Conservation (phyloP, 2,329 filamentous ascomycete genomes). For the Fonsecaea pedrosoi region DNA sequence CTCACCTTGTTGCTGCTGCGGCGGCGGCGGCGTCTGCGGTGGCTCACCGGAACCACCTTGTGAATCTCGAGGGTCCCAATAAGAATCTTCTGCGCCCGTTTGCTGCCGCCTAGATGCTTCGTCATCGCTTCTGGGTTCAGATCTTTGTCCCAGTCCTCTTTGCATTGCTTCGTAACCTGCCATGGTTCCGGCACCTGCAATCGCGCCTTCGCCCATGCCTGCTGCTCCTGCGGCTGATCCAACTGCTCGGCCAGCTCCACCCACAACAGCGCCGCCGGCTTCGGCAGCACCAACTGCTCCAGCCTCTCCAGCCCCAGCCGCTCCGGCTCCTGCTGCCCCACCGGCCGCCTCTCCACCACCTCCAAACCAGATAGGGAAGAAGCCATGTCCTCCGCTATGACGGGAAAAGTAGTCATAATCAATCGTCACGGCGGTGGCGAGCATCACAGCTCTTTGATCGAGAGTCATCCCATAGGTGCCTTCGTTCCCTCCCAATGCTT, state of each 20-base stretch:
- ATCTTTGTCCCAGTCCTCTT: slow-evolving; percentile 52
- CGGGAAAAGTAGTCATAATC: slow-evolving; percentile 73
- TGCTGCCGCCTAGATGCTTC: slow-evolving; percentile 17
- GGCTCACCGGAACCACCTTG: slow-evolving; percentile 36
- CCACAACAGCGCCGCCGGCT: slow-evolving; percentile 44
- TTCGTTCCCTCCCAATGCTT: slow-evolving; percentile 27
- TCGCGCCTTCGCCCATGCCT: slow-evolving; percentile 51
- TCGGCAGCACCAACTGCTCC: slow-evolving; percentile 48
- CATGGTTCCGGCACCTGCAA: slow-evolving; percentile 63
- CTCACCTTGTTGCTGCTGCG: slow-evolving; percentile 33
- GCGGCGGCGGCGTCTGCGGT: slow-evolving; percentile 4
- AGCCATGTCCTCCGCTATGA: slow-evolving; percentile 58
- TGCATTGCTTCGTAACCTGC: slow-evolving; percentile 70
- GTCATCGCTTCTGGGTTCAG: slow-evolving; percentile 29
- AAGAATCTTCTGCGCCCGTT: slow-evolving; percentile 22
- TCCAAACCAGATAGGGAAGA: slow-evolving; percentile 60
- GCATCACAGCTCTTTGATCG: slow-evolving; percentile 70
- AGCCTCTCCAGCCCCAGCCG: slow-evolving; percentile 48
- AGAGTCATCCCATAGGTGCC: slow-evolving; percentile 63
- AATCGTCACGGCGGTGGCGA: slow-evolving; percentile 68
- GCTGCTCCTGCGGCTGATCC: slow-evolving; percentile 35
- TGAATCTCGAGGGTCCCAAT: slow-evolving; percentile 42
- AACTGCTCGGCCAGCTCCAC: slow-evolving; percentile 41
- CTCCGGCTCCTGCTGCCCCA: slow-evolving; percentile 46
- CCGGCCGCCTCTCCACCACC: slow-evolving; percentile 48